A percentile compares a stretch with the other conserved stretches of the same genome.
These are phyloP conservation scores for Tylopilus felleus DNA, from an alignment of 768 basidiomycete species.

Conservation along the genomic window DNA sequence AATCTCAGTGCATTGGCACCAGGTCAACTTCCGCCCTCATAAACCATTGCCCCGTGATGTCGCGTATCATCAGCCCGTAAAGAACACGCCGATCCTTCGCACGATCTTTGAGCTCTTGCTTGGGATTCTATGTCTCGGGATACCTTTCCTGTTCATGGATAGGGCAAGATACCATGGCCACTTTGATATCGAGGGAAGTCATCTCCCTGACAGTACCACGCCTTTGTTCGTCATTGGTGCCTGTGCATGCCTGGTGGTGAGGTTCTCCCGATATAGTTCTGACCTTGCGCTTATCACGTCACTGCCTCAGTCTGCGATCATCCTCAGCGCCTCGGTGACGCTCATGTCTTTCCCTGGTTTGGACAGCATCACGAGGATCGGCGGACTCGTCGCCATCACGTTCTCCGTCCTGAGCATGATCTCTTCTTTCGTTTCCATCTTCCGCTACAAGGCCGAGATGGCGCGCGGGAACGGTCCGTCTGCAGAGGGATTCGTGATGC, in stretches of 20 bases:
- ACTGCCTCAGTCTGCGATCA: slow-evolving; percentile 62
- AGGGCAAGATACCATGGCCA: slow-evolving; percentile 44
- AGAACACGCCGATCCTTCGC: slow-evolving; percentile 43
- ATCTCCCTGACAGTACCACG: slow-evolving; percentile 41
- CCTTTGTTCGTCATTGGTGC: slow-evolving; percentile 65
- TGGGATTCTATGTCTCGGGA: slow-evolving; percentile 67
- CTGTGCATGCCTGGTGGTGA: slow-evolving; percentile 61
- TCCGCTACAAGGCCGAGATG: slow-evolving; percentile 66
- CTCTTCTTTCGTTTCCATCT: slow-evolving; percentile 64
- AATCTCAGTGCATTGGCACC: slow-evolving; percentile 58
- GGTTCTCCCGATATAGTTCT: slow-evolving; percentile 23
- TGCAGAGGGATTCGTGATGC: slow-evolving; percentile 56
- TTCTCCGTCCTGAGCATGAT: slow-evolving; percentile 69
- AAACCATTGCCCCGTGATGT: slow-evolving; percentile 62
- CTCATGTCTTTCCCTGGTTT: slow-evolving; percentile 77
- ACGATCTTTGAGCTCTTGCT: slow-evolving; percentile 55
- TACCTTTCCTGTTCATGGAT: slow-evolving; percentile 72
- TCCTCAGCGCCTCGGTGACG: slow-evolving; percentile 78
- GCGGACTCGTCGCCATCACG: slow-evolving; percentile 64
- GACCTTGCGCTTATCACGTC: slow-evolving; percentile 1
- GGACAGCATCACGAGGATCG: slow-evolving; percentile 58
- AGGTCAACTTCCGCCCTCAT: slow-evolving; percentile 63
- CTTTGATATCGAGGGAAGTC: slow-evolving; percentile 57
- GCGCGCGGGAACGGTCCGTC: slow-evolving; percentile 44
- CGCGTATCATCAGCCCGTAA: slow-evolving; percentile 23